A percentile compares a stretch with the other conserved stretches of the same genome.
phyloP scores from a whole-genome alignment of 2,329 filamentous ascomycete species.

The Fusarium keratoplasticum region DNA sequence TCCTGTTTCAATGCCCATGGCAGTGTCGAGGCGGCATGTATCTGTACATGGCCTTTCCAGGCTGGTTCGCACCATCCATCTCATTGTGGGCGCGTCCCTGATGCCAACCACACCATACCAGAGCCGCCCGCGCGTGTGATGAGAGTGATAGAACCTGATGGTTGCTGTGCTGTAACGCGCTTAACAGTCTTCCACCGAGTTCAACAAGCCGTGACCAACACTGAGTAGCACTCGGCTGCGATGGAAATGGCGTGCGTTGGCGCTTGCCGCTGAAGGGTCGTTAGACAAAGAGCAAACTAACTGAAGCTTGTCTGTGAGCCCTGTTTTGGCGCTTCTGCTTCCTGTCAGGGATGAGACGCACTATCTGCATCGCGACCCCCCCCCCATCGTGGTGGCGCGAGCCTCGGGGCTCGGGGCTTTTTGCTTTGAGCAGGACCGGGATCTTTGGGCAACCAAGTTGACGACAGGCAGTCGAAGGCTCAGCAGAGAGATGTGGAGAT shows the following conservation, averaged over 20 bases:
- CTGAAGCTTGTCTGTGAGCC: slow-evolving; percentile 9
- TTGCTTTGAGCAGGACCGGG: slow-evolving; percentile 9
- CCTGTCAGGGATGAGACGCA: slow-evolving; percentile 29
- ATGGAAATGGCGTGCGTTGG: slow-evolving; percentile 6
- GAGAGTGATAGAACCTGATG: slow-evolving; percentile 1
- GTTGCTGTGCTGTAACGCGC: slow-evolving; percentile 17
- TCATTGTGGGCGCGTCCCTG: slow-evolving; percentile 9
- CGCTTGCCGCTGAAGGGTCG: slow-evolving; percentile 18
- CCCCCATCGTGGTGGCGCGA: slow-evolving; percentile 17
- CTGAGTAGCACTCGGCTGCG: slow-evolving; percentile 22
- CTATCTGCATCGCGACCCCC: slow-evolving; percentile 26
- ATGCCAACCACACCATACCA: slow-evolving; percentile 15
- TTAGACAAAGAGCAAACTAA: slow-evolving; percentile 8
- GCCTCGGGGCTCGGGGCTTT: slow-evolving; percentile 24
- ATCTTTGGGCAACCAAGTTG: neutral
- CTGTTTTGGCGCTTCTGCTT: slow-evolving; percentile 13
- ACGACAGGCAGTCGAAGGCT: neutral
- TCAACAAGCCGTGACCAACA: slow-evolving; percentile 17
- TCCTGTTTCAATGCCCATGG: slow-evolving; percentile 21
- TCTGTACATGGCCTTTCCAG: slow-evolving; percentile 8
- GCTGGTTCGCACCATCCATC: neutral
- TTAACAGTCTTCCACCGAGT: slow-evolving; percentile 14
- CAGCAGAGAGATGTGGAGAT: slow-evolving; percentile 1
- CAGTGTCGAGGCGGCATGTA: slow-evolving; percentile 17
- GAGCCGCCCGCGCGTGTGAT: slow-evolving; percentile 20